Conservation (phyloP, 1,284 basidiomycete genomes). For the Leccinum fallax region DNA sequence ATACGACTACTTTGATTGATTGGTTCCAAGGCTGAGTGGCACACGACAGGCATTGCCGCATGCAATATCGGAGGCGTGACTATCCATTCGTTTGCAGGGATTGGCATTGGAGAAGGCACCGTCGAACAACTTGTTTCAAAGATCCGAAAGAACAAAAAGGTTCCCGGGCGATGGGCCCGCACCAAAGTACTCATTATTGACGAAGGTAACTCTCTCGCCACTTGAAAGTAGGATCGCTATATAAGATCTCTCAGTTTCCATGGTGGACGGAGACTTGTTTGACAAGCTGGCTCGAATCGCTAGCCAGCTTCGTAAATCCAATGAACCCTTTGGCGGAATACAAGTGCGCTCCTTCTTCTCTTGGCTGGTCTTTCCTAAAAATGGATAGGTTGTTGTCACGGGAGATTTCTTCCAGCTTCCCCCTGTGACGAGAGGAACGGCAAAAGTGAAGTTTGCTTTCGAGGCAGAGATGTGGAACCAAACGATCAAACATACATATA, state of each 20-base stretch:
- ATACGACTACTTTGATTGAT: background rate
- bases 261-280: slow-evolving; percentile 88
- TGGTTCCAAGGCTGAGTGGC: slow-evolving; percentile 4
- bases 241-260: slow-evolving; percentile 64
- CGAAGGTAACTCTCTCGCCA: slow-evolving; percentile 62
- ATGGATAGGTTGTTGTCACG: slow-evolving; percentile 70
- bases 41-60: slow-evolving; percentile 74
- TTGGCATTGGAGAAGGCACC: slow-evolving; percentile 76
- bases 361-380: slow-evolving; percentile 5
- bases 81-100: slow-evolving; percentile 88
- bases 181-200: slow-evolving; percentile 87
- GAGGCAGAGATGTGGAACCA: slow-evolving; percentile 77
- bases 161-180: slow-evolving; percentile 70
- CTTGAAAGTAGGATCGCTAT: background rate
- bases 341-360: slow-evolving; percentile 53
- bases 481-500: slow-evolving; percentile 58
- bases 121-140: slow-evolving; percentile 60
- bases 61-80: slow-evolving; percentile 92
- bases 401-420: slow-evolving; percentile 96
- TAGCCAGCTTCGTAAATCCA: slow-evolving; percentile 55
- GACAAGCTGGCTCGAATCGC: slow-evolving; percentile 85
- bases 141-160: slow-evolving; percentile 68
- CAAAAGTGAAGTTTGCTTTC: slow-evolving; percentile 71
- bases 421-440: slow-evolving; percentile 66
- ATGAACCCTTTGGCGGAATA: slow-evolving; percentile 84